Base-by-base conservation (phyloP, 352 stramenopile genomes). In the Thraustochytrium striatum region DNA sequence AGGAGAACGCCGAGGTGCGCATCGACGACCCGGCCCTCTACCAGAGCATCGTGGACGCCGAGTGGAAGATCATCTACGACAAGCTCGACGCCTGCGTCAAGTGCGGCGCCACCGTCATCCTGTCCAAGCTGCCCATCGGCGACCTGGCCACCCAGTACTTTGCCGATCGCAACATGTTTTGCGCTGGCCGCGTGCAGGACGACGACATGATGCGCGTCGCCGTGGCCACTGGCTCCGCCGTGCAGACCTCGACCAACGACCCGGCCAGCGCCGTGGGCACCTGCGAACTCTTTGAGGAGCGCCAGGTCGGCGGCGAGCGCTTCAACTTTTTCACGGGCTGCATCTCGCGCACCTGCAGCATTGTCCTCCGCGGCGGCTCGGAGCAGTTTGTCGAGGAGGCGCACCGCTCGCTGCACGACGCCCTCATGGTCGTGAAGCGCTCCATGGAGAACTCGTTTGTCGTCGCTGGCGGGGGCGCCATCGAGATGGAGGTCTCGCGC, bases 41-140 rank as follows among this genome's bases (percentile, higher is more conserved):
- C 89, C 96, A 99, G 88, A 97, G 91, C 61, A 99, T 99, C 84
- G 96, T 99, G 7, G 95, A 99, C 83, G 95, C 96, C 28, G 96
- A 99, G 87, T 99, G 96, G 96, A 93, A 96, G 83, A 98, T 99
- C 82, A 99, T 99, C 85, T 99, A 99, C 87, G 94, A 98, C 80
- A 99, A 99, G 85, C 88, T 97, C 43, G 91, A 96, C 30, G 84
- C 91, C 68, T 94, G 88, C 57, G 84, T 92, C 11, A 44, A 83
- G 52, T 95, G 86, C 58, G 94, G 95, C 25, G 95, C 94, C 72
- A 96, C 98, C 85, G 98, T 99, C 86, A 96, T 99, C 33, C 85
- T 99, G 72, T 98, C 92, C 72, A 98, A 95, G 85, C 87, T 97
- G 41, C 92, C 93, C 30, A 91, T 97, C 53, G 93, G 93, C 47